Conservation (phyloP, 768 basidiomycete genomes). For the Boletus pseudopeckii region DNA sequence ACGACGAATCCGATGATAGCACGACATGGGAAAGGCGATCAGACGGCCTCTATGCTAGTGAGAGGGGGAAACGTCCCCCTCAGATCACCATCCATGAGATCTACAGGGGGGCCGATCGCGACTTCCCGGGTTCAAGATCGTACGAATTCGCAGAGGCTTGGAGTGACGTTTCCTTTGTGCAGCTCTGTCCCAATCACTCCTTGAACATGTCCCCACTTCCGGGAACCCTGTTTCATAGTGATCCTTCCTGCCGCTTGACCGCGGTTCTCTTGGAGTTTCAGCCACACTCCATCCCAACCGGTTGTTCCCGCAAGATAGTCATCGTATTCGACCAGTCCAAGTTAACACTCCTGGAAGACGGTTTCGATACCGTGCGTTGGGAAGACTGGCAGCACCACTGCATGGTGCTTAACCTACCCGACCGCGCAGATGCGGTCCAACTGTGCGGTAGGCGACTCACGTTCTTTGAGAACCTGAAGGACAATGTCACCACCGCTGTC, state of each 20-base stretch:
- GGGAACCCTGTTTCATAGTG: constrained; percentile 54
- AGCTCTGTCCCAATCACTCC: constrained; percentile 47
- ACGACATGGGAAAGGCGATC: constrained; percentile 26
- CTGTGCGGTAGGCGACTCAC: constrained; percentile 30
- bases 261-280: constrained; percentile 43
- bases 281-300: constrained; percentile 33
- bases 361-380: constrained; percentile 50
- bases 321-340: constrained; percentile 54
- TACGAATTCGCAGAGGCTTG: constrained; percentile 58
- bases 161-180: constrained; percentile 41
- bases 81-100: constrained; percentile 28
- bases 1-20: constrained; percentile 32
- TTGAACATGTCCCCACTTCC: constrained; percentile 36
- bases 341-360: constrained; percentile 42
- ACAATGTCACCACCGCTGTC: neutral
- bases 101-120: constrained; percentile 5
- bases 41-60: constrained; percentile 31
- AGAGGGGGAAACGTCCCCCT: constrained; percentile 32
- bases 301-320: constrained; percentile 41
- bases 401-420: constrained; percentile 33
- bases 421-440: constrained; percentile 28
- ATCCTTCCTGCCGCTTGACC: constrained; percentile 49
- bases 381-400: constrained; percentile 47
- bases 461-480: constrained; percentile 30
- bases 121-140: constrained; percentile 16